phyloP scores from a whole-genome alignment of 345 rosid species.

The Boechera retrofracta region DNA sequence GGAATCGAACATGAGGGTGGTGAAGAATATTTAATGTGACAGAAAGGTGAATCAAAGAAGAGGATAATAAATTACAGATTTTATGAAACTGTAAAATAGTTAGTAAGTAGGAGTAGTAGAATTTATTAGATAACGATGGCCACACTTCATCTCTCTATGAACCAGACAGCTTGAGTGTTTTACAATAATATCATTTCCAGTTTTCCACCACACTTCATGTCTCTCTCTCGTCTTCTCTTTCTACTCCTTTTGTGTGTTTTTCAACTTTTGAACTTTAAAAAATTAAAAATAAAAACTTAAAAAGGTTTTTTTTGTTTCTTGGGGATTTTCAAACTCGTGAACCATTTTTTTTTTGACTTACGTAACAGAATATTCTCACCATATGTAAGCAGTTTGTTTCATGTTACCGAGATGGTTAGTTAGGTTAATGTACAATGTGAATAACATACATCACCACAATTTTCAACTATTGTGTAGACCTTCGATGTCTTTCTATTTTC shows the following conservation, averaged over 20 bases:
- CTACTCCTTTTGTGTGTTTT: slow-evolving; percentile 14
- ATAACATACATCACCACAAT: slow-evolving; percentile 27
- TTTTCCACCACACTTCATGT: slow-evolving; percentile 29
- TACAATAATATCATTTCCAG: slow-evolving; percentile 15
- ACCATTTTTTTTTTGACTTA: slow-evolving; percentile 22
- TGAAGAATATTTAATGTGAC: slow-evolving; percentile 47
- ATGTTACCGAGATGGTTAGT: slow-evolving; percentile 39
- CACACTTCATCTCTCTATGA: slow-evolving; percentile 24
- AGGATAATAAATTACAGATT: slow-evolving; percentile 14
- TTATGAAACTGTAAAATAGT: slow-evolving; percentile 26
- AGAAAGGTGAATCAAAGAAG: slow-evolving; percentile 35
- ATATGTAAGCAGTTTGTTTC: slow-evolving; percentile 41
- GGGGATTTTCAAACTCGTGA: slow-evolving; percentile 43
- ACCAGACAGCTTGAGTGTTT: slow-evolving; percentile 42
- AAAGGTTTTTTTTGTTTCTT: slow-evolving; percentile 1
- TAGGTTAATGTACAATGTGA: slow-evolving; percentile 37
- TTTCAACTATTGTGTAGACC: slow-evolving; percentile 43
- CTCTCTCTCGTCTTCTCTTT: slow-evolving; percentile 21
- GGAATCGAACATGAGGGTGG: slow-evolving; percentile 41
- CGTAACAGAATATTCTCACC: slow-evolving; percentile 43
- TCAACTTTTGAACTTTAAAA: slow-evolving; percentile 32
- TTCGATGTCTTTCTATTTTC: slow-evolving; percentile 40
- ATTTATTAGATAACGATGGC: slow-evolving; percentile 45
- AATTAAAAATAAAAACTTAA: neutral
- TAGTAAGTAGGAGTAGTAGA: slow-evolving; percentile 16